phyloP scores from a whole-genome alignment of 2,329 filamentous ascomycete species.

The Incumbomyces delicatus region DNA sequence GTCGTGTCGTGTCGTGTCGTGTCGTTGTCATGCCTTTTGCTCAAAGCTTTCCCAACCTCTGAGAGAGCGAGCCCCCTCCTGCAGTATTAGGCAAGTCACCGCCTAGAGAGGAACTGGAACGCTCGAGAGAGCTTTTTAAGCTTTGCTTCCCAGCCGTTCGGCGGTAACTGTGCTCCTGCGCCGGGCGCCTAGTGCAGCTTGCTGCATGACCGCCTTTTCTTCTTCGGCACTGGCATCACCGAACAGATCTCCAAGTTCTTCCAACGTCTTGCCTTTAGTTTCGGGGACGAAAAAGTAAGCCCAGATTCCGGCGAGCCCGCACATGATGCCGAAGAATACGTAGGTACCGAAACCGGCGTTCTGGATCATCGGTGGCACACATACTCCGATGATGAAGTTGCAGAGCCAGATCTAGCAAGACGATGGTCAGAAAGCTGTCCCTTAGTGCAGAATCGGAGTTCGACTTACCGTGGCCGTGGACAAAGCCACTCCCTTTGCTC shows the following conservation, averaged over 20 bases:
- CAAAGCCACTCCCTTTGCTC: constrained; percentile 30
- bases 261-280: constrained; percentile 39
- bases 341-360: constrained; percentile 42
- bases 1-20: no score
- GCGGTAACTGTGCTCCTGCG: neutral
- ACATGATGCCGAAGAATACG: constrained; percentile 51
- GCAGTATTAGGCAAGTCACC: no score
- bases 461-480: constrained; percentile 23
- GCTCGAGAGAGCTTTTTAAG: no score
- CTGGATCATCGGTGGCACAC: neutral
- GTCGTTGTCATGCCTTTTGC: no score
- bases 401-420: constrained; percentile 24
- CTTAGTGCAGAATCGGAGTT: no score
- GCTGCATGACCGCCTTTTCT: neutral
- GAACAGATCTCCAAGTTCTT: constrained; percentile 28
- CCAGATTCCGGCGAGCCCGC: constrained; percentile 41
- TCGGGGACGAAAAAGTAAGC: constrained; percentile 48
- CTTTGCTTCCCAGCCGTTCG: no score
- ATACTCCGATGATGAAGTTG: constrained; percentile 5
- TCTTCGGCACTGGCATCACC: constrained; percentile 20
- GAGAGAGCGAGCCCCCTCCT: no score
- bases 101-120: no score
- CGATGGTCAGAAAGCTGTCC: no score
- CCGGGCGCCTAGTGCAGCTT: neutral
- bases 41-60: no score